Conservation (phyloP, 768 basidiomycete species). For the Sistotremastrum niveocremeum region DNA sequence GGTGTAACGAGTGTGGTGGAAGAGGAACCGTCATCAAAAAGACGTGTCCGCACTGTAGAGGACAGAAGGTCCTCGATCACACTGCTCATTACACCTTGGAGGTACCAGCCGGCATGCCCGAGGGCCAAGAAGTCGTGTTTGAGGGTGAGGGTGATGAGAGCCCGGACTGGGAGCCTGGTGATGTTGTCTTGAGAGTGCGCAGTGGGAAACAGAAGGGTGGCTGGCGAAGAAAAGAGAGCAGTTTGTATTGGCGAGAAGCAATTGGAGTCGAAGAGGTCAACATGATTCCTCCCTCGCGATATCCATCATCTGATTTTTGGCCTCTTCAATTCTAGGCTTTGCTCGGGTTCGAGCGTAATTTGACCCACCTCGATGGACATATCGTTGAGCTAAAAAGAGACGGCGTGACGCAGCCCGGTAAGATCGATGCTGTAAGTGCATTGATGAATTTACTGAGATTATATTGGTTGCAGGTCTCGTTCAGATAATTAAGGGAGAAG, state of each 20-base stretch:
- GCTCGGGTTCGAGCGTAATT: conserved; percentile 87
- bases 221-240: conserved; percentile 81
- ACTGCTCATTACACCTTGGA: conserved; percentile 77
- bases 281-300: conserved; percentile 1
- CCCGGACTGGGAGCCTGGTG: conserved; percentile 93
- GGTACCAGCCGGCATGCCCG: conserved; percentile 77
- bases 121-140: conserved; percentile 85
- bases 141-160: conserved; percentile 96
- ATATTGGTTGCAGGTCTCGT: conserved; percentile 50
- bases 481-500: conserved; percentile 75
- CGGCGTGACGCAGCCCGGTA: conserved; percentile 87
- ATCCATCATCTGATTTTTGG: conserved; percentile 2
- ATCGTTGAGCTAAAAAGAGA: conserved; percentile 51
- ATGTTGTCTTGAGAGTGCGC: conserved; percentile 75
- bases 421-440: conserved; percentile 8
- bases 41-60: conserved; percentile 70
- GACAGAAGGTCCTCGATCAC: conserved; percentile 70
- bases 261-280: conserved; percentile 84
- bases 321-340: conserved; percentile 46
- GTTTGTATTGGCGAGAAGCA: conserved; percentile 84
- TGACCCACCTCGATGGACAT: conserved; percentile 88
- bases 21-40: conserved; percentile 68
- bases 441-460: background rate
- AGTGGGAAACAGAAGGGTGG: conserved; percentile 67
- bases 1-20: conserved; percentile 64